Percentiles rank a stretch among this genome's conserved stretches.
These are phyloP conservation scores for Kodamaea ohmeri DNA, from an alignment of 1,139 yeast species.

Conservation along the genomic window DNA sequence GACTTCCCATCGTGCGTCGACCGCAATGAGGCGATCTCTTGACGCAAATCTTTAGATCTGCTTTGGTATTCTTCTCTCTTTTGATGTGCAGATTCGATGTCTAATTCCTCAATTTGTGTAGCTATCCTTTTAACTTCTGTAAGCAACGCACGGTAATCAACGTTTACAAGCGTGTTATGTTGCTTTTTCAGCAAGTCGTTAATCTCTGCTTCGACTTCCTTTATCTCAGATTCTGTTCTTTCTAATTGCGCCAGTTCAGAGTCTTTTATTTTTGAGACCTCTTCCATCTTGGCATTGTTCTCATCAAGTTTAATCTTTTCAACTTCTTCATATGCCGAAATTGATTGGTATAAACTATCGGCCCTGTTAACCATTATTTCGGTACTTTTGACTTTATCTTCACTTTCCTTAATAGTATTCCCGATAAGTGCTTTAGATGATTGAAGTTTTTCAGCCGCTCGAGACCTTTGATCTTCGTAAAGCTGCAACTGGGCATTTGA, in stretches of 20 bases:
- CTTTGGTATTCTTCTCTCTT: conserved; percentile 63
- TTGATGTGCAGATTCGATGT: conserved; percentile 61
- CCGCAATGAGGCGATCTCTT: conserved; percentile 54
- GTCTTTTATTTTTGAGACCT: conserved; percentile 24
- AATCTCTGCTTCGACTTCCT: conserved; percentile 28
- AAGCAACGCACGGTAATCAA: conserved; percentile 35
- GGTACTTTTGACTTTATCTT: conserved; percentile 2
- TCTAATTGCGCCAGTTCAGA: conserved; percentile 4
- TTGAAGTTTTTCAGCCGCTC: conserved; percentile 12
- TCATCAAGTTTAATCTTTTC: conserved; percentile 19
- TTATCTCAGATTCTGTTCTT: conserved; percentile 21
- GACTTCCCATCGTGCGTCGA: conserved; percentile 71
- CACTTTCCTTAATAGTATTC: conserved; percentile 8
- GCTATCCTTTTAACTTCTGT: conserved; percentile 30
- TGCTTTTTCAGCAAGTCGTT: conserved; percentile 37
- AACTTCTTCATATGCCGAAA: conserved; percentile 22
- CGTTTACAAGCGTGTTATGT: conserved; percentile 38
- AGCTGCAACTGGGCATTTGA: conserved; percentile 25
- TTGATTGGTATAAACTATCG: conserved; percentile 11
- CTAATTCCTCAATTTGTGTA: conserved; percentile 28
- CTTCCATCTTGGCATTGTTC: conserved; percentile 16
- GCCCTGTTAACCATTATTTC: conserved; percentile 10
- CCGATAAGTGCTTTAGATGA: conserved; percentile 1
- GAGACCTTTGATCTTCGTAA: conserved; percentile 21
- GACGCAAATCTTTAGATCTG: conserved; percentile 54